Base-by-base conservation (phyloP, 1,139 yeast genomes). In the Yamadazyma sp. region DNA sequence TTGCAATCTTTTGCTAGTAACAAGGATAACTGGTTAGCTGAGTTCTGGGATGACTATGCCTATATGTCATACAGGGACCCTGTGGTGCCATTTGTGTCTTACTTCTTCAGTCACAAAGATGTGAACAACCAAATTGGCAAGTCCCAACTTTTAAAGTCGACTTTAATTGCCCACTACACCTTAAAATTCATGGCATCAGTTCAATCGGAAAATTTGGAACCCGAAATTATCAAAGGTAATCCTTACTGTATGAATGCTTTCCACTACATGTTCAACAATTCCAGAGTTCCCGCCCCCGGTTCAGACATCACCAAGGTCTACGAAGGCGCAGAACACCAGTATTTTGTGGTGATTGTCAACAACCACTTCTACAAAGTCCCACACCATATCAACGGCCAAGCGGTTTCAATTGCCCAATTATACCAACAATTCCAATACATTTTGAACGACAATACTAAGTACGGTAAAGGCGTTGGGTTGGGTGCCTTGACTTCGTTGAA, bases 191-290 rank as follows among this genome's bases (percentile, higher is more conserved):
- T 75, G 66, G 69, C 70, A 44, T 54, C 71, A 22, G 70, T 83
- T 40, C 83, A 79, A 55, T 64, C 63, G 46, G 87, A 83, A 58
- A 64, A 79, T 17, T 66, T 85, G 50, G 81, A 74, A 50, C 89
- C 96, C 2, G 98, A 92, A 64, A 68, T 84, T 48, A 80, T 88
- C 69, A 86, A 79, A 68, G 83, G 82, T 41, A 75, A 74, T 51
- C 96, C 98, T 17, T 83, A 79, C 61, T 91, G 97, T 66, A 91
- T 91, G 98, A 91, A 88, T 62, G 85, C 95, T 28, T 91, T 87
- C 77, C 79, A 78, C 57, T 79, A 81, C 70, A 86, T 92, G 96
- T 92, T 92, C 73, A 88, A 89, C 70, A 87, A 85, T 59, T 79
- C 87, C 44, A 78, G 98, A 58, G 77, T 87, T 37, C 96, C 97